Percentiles rank a stretch among this genome's conserved stretches.
phyloP scores from a whole-genome alignment of 1,284 basidiomycete species.

The Sphaerobolus stellatus region DNA sequence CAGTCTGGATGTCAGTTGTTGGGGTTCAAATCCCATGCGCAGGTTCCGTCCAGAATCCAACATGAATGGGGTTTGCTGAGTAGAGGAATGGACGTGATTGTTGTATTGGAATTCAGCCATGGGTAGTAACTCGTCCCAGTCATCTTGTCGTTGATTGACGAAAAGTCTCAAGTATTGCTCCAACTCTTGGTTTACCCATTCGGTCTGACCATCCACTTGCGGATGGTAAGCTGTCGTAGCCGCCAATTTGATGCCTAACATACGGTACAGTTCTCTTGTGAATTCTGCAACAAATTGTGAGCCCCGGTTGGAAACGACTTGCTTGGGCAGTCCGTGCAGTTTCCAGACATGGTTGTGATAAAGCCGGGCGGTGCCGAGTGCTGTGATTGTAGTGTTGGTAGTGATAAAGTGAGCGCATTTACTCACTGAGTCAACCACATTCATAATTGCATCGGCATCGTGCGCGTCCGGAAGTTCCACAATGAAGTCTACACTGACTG shows the following conservation, averaged over 20 bases:
- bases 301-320: slow-evolving; percentile 38
- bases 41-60: not conserved
- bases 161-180: slow-evolving; percentile 32
- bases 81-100: not conserved
- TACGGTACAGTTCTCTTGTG: slow-evolving; percentile 24
- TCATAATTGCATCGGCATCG: slow-evolving; percentile 39
- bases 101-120: not conserved
- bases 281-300: slow-evolving; percentile 34
- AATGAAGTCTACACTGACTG: slow-evolving; percentile 39
- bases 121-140: not conserved
- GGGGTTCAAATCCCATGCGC: not conserved
- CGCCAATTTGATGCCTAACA: slow-evolving; percentile 22
- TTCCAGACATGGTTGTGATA: slow-evolving; percentile 31
- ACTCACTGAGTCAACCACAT: slow-evolving; percentile 10
- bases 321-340: slow-evolving; percentile 32
- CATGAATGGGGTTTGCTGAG: not conserved
- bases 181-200: slow-evolving; percentile 37
- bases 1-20: not conserved
- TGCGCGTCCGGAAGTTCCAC: slow-evolving; percentile 31
- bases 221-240: slow-evolving; percentile 36
- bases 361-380: slow-evolving; percentile 24
- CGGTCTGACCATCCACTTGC: slow-evolving; percentile 33
- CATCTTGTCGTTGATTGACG: slow-evolving; percentile 20
- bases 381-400: slow-evolving; percentile 26
- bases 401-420: slow-evolving; percentile 32